These are phyloP conservation scores for Talaromyces rugulosus DNA, from an alignment of 2,329 filamentous ascomycete species.

Conservation along the genomic window DNA sequence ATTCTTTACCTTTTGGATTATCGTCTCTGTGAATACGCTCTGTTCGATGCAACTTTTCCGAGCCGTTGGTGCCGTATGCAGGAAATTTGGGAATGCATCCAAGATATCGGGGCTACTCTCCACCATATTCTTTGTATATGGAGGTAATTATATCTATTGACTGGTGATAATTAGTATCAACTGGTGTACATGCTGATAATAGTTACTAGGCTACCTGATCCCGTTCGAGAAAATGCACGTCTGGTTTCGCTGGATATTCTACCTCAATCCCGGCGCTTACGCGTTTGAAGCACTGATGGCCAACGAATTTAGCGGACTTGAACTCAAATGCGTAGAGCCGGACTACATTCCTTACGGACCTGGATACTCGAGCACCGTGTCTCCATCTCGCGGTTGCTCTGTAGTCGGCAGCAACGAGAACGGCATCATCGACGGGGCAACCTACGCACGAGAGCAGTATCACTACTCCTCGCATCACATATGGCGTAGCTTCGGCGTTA, in stretches of 20 bases:
- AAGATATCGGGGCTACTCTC: conserved; percentile 42
- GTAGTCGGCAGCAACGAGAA: conserved; percentile 25
- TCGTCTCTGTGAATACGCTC: conserved; percentile 49
- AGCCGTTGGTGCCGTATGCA: conserved; percentile 43
- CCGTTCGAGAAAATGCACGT: conserved; percentile 56
- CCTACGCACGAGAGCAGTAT: conserved; percentile 52
- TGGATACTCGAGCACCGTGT: conserved; percentile 31
- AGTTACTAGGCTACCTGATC: conserved; percentile 55
- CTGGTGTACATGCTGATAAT: neutral
- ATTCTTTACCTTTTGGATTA: conserved; percentile 56
- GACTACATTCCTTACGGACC: conserved; percentile 43
- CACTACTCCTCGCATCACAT: conserved; percentile 53
- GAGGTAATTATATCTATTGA: conserved; percentile 18
- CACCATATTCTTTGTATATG: conserved; percentile 51
- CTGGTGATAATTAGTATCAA: neutral
- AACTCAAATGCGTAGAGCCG: conserved; percentile 51
- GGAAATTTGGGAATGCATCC: conserved; percentile 43
- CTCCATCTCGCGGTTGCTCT: conserved; percentile 26
- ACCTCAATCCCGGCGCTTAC: conserved; percentile 62
- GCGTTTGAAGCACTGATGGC: conserved; percentile 63
- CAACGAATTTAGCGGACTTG: conserved; percentile 61
- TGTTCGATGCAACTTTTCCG: conserved; percentile 51
- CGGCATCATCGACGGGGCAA: conserved; percentile 44
- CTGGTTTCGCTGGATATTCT: conserved; percentile 60
- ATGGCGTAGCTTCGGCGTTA: conserved; percentile 73